phyloP scores from a whole-genome alignment of 2,329 filamentous ascomycete genomes.

The Hysterium pulicare region DNA sequence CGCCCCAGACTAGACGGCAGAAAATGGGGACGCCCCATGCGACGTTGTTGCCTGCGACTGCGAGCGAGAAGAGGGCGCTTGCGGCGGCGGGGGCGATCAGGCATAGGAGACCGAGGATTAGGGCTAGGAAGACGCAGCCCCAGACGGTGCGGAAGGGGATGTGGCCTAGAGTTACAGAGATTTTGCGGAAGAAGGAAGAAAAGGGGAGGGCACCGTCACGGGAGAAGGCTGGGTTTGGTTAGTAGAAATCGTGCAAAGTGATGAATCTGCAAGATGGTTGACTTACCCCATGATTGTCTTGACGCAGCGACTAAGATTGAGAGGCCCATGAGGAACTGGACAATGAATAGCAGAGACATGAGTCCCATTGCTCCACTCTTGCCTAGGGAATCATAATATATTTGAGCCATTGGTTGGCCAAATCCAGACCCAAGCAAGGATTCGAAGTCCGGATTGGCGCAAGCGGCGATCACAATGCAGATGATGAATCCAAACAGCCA shows the following conservation, averaged over 20 bases:
- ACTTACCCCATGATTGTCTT: constrained; percentile 53
- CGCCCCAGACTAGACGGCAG: constrained; percentile 57
- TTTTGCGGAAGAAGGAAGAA: constrained; percentile 54
- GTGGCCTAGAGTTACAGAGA: constrained; percentile 54
- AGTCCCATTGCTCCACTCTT: constrained; percentile 58
- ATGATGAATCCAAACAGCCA: constrained; percentile 58
- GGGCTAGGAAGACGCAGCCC: constrained; percentile 50
- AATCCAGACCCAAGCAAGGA: constrained; percentile 49
- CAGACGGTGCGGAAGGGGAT: constrained; percentile 58
- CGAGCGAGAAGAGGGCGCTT: constrained; percentile 57
- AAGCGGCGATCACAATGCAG: constrained; percentile 56
- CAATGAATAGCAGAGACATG: constrained; percentile 58
- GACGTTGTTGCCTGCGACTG: constrained; percentile 59
- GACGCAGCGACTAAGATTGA: constrained; percentile 58
- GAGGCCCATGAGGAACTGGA: constrained; percentile 61
- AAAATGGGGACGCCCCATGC: constrained; percentile 60
- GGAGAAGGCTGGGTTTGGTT: constrained; percentile 49
- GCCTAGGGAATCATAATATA: constrained; percentile 60
- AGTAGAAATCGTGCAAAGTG: constrained; percentile 2
- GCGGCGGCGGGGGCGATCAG: constrained; percentile 58
- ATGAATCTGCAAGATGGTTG: too few species aligned
- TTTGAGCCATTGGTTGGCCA: constrained; percentile 60
- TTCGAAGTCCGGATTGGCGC: constrained; percentile 53
- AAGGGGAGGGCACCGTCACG: constrained; percentile 62
- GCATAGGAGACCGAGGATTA: constrained; percentile 56